Evolutionary conservation across 768 basidiomycete genomes (phyloP), one percentile per base, ranked within the genome.

Genomic region (Leccinum disarticulatum): DNA sequence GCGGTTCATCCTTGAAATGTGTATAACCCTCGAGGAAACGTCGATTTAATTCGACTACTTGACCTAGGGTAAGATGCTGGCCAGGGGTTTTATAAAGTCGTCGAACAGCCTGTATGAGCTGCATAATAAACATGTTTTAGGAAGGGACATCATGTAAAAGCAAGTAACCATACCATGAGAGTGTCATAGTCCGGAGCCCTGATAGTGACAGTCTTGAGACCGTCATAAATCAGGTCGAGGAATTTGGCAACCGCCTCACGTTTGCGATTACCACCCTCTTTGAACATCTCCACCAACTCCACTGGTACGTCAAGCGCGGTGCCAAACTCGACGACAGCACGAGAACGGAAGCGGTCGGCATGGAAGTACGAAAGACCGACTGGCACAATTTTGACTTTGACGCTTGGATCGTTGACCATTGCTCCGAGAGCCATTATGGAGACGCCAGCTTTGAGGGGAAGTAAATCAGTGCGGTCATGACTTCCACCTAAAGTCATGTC

Each of bases 391-490:
- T 93, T 91, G 70, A 99, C 94, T 63, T 87, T 84, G 36, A 95
- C 80, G 59, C 79, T 84, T 6, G 94, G 87, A 70, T 98, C 85
- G 61, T 90, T 90, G 10, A 92, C 92, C 93, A 98, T 96, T 5
- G 97, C 95, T 27, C 97, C 97, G 9, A 99, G 82, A 25, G 97
- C 95, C 95, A 99, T 98, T 67, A 98, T 84, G 2, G 95, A 91
- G 36, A 98, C 95, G 5, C 97, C 97, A 30, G 97, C 97, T 76
- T 99, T 99, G 43, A 99, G 82, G 2, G 97, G 97, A 19, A 98
- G 84, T 53, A 98, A 82, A 74, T 98, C 95, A 9, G 93, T 95
- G 43, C 97, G 88, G 75, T 99, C 97, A 74, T 99, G 97, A 59
- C 95, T 98, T 57, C 97, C 97, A 66, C 97, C 95, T 98, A 61